phyloP scores from a whole-genome alignment of 306 rosid genomes.

The Nissolia schottii region DNA sequence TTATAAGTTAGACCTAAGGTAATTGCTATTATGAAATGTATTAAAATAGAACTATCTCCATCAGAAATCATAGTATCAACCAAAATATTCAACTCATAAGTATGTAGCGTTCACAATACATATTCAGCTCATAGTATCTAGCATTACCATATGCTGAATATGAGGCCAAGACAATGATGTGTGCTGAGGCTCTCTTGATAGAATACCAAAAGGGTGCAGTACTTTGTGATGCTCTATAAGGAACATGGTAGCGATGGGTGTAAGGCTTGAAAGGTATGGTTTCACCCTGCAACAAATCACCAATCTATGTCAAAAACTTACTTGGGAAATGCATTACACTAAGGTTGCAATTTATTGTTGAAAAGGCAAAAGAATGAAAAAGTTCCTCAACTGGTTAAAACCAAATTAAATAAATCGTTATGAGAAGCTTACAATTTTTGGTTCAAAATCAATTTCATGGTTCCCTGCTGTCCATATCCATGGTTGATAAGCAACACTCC shows the following conservation, averaged over 20 bases:
- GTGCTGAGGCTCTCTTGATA: constrained; percentile 82
- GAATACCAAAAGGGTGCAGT: constrained; percentile 83
- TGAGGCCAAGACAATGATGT: constrained; percentile 75
- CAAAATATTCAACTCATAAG: background rate
- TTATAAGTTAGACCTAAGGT: background rate
- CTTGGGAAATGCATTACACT: background rate
- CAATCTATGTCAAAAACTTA: background rate
- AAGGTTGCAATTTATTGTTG: background rate
- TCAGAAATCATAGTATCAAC: background rate
- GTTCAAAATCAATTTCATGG: constrained; percentile 77
- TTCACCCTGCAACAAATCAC: constrained; percentile 55
- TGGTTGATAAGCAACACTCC: constrained; percentile 90
- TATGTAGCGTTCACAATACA: background rate
- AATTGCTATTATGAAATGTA: background rate
- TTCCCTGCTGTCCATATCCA: constrained; percentile 98
- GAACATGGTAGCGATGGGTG: constrained; percentile 49
- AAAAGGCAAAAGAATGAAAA: background rate
- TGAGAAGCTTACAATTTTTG: constrained; percentile 56
- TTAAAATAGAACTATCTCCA: background rate
- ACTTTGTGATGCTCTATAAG: constrained; percentile 56
- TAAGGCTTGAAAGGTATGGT: constrained; percentile 62
- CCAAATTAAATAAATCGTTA: background rate
- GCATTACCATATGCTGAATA: constrained; percentile 73
- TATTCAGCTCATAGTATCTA: too few relatives aligned
- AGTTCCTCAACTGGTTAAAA: background rate